Conservation (phyloP, 2,329 filamentous ascomycete genomes). For the Fusarium bactridioides region DNA sequence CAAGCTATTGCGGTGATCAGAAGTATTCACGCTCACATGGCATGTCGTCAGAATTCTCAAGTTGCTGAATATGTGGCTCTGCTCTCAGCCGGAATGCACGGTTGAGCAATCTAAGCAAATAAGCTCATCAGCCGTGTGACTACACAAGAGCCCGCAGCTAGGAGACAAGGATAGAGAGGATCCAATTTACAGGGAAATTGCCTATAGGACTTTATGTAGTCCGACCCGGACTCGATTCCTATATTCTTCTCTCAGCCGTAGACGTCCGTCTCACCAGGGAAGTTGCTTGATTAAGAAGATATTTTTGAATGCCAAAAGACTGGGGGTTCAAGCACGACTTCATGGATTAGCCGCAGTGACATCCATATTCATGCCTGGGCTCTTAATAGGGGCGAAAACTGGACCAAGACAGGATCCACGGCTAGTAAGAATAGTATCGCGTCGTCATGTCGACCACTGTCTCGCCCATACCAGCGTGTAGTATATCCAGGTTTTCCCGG, state of each 20-base stretch:
- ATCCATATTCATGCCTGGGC: neutral
- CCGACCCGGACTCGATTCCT: neutral
- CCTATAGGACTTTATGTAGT: slow-evolving; percentile 5
- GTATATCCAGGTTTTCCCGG: neutral
- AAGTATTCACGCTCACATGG: neutral
- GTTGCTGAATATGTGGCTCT: neutral
- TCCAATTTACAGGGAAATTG: slow-evolving; percentile 34
- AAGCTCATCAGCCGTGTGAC: slow-evolving; percentile 30
- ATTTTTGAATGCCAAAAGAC: neutral
- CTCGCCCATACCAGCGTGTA: slow-evolving; percentile 5
- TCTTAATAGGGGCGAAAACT: slow-evolving; percentile 15
- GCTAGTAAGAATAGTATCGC: slow-evolving; percentile 14
- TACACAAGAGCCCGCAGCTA: slow-evolving; percentile 12
- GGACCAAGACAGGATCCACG: slow-evolving; percentile 12
- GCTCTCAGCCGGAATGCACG: slow-evolving; percentile 14
- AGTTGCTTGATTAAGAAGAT: neutral
- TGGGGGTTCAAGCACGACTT: neutral
- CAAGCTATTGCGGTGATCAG: neutral
- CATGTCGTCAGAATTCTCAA: neutral
- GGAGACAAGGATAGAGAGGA: slow-evolving; percentile 4
- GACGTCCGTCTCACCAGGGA: neutral
- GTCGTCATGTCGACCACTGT: slow-evolving; percentile 22
- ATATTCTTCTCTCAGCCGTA: neutral
- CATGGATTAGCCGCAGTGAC: neutral
- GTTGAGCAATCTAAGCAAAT: slow-evolving; percentile 23